Conservation (phyloP, 805 yeast genomes). For the Tetrapisispora iriomotensis region DNA sequence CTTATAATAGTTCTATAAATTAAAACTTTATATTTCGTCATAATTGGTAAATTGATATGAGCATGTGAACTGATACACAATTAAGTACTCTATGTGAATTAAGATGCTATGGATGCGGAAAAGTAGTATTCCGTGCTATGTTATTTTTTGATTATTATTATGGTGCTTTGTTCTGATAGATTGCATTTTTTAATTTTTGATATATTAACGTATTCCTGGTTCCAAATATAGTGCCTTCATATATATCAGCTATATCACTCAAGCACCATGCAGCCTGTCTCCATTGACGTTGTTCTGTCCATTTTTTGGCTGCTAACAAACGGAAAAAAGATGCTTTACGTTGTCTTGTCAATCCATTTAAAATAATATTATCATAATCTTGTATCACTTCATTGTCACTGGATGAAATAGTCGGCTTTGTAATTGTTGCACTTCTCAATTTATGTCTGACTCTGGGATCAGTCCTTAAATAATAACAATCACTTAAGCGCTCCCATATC, state of each 20-base stretch:
- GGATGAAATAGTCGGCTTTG: too few relatives aligned
- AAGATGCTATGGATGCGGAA: too few relatives aligned
- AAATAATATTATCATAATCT: conserved; percentile 25
- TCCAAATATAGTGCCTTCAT: conserved; percentile 15
- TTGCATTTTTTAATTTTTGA: conserved; percentile 12
- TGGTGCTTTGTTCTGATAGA: too few relatives aligned
- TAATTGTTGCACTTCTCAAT: not conserved
- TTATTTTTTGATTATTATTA: too few relatives aligned
- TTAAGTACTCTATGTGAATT: too few relatives aligned
- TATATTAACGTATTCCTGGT: conserved; percentile 17
- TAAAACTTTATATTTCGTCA: too few relatives aligned
- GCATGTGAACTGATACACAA: too few relatives aligned
- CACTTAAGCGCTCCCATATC: conserved; percentile 44
- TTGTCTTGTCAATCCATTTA: conserved; percentile 47
- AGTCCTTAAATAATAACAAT: conserved; percentile 38
- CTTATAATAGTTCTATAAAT: too few relatives aligned
- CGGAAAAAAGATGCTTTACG: conserved; percentile 76
- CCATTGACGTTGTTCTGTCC: conserved; percentile 38
- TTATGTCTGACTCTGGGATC: conserved; percentile 30
- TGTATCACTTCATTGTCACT: not conserved
- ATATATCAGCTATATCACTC: conserved; percentile 24
- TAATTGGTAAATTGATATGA: too few relatives aligned
- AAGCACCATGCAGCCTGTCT: conserved; percentile 26
- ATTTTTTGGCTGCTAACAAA: conserved; percentile 61
- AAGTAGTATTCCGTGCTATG: too few relatives aligned